These are phyloP conservation scores for Populus ilicifolia DNA, from an alignment of 345 rosid genomes.

Conservation along the genomic window DNA sequence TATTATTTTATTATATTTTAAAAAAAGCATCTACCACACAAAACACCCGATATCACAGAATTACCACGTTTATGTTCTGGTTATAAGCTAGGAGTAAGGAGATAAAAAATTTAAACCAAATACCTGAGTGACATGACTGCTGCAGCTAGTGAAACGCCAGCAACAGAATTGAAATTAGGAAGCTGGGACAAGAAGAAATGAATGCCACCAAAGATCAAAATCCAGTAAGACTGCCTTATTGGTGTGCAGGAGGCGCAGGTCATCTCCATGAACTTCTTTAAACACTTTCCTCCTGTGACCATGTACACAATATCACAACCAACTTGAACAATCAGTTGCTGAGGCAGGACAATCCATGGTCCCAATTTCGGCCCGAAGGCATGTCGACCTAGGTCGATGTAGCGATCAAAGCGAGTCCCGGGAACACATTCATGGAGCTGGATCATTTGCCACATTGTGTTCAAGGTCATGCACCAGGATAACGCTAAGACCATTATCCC, in stretches of 20 bases:
- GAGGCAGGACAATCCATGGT: slow-evolving; percentile 88
- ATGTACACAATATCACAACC: slow-evolving; percentile 92
- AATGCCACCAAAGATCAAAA: slow-evolving; percentile 72
- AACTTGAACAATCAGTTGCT: slow-evolving; percentile 87
- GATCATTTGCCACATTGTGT: slow-evolving; percentile 98
- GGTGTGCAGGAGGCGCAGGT: slow-evolving; percentile 60
- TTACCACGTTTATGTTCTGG: background rate
- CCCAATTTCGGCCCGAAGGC: slow-evolving; percentile 84
- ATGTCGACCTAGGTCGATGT: slow-evolving; percentile 75
- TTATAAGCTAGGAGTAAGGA: background rate
- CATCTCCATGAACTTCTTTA: slow-evolving; percentile 78
- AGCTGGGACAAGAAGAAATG: slow-evolving; percentile 91
- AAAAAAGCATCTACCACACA: accelerated
- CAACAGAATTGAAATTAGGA: slow-evolving; percentile 90
- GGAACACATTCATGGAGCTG: slow-evolving; percentile 91
- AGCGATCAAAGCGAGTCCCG: slow-evolving; percentile 84
- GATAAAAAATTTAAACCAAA: background rate
- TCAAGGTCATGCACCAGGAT: slow-evolving; percentile 85
- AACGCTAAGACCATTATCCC: slow-evolving; percentile 56
- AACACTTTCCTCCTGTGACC: slow-evolving; percentile 97
- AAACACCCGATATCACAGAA: no score
- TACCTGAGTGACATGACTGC: slow-evolving; percentile 93
- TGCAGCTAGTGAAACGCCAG: slow-evolving; percentile 88
- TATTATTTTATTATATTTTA: no score
- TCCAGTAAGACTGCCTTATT: slow-evolving; percentile 82